A percentile compares a stretch with the other conserved stretches of the same genome.
These are phyloP conservation scores for Clavispora phyllophila DNA, from an alignment of 805 yeast species.

Conservation along the genomic window DNA sequence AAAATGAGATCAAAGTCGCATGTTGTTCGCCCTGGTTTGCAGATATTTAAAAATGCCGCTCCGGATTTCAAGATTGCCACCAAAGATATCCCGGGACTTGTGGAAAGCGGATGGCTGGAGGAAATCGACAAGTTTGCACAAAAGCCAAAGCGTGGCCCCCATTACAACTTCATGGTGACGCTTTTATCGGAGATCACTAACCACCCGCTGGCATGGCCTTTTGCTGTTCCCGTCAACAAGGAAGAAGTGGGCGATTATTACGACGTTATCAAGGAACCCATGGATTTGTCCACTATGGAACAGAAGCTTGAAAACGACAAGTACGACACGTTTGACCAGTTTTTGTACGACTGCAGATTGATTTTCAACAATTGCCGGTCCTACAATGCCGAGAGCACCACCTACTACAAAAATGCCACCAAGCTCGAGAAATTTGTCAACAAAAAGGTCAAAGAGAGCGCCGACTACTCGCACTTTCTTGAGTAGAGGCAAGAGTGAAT, in stretches of 20 bases:
- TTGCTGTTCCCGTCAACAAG: slow-evolving; percentile 83
- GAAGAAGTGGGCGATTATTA: slow-evolving; percentile 96
- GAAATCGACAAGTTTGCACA: slow-evolving; percentile 97
- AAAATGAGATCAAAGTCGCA: slow-evolving; percentile 74
- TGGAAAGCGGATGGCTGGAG: slow-evolving; percentile 96
- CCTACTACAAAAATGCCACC: slow-evolving; percentile 92
- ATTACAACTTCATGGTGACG: slow-evolving; percentile 89
- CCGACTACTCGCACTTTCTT: slow-evolving; percentile 81
- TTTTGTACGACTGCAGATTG: slow-evolving; percentile 80
- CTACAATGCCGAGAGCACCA: slow-evolving; percentile 90
- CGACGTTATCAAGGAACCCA: slow-evolving; percentile 94
- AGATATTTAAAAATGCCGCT: slow-evolving; percentile 68
- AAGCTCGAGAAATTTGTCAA: slow-evolving; percentile 87
- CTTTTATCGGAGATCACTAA: slow-evolving; percentile 82
- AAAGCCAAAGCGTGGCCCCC: slow-evolving; percentile 90
- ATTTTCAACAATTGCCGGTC: slow-evolving; percentile 87
- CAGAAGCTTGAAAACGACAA: slow-evolving; percentile 86
- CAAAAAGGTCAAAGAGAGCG: slow-evolving; percentile 77
- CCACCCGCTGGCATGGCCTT: slow-evolving; percentile 98
- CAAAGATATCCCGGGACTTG: slow-evolving; percentile 77
- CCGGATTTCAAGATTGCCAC: slow-evolving; percentile 23
- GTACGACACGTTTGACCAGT: slow-evolving; percentile 86
- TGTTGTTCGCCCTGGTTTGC: slow-evolving; percentile 75
- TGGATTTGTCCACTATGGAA: slow-evolving; percentile 97
- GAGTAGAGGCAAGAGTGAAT: slow-evolving; percentile 36